Evolutionary conservation across 2,329 filamentous ascomycete genomes (phyloP).

Genomic region (Fusarium pseudograminearum): DNA sequence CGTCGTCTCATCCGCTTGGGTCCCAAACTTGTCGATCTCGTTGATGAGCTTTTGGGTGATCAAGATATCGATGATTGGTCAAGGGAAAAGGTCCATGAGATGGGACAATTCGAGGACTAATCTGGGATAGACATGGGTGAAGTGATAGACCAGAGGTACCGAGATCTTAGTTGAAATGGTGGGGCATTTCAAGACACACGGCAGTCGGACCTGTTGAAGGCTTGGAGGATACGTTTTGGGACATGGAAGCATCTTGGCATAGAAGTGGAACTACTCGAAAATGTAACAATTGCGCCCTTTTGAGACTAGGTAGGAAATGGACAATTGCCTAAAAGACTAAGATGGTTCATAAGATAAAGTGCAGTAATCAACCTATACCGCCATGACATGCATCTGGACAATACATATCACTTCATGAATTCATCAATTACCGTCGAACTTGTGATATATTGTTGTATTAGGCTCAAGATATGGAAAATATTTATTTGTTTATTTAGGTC

Average conservation of each 20-base stretch:
- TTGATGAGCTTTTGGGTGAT: background rate
- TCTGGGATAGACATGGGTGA: background rate
- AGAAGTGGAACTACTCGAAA: background rate
- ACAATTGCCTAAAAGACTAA: background rate
- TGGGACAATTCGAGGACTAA: background rate
- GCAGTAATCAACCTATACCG: too few relatives aligned
- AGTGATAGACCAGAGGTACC: background rate
- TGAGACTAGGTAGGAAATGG: background rate
- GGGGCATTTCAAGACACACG: background rate
- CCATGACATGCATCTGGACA: too few relatives aligned
- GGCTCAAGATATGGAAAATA: too few relatives aligned
- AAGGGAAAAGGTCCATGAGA: background rate
- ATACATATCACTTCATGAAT: too few relatives aligned
- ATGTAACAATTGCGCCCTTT: background rate
- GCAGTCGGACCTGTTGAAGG: background rate
- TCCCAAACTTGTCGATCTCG: background rate
- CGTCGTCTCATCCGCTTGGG: background rate
- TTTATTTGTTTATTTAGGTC: background rate
- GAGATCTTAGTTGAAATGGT: background rate
- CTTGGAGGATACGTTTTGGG: background rate
- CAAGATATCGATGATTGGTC: background rate
- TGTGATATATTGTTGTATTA: too few relatives aligned
- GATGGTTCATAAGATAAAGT: background rate
- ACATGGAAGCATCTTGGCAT: background rate
- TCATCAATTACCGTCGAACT: too few relatives aligned